These are phyloP conservation scores for Diaporthe citri DNA, from an alignment of 2,329 filamentous ascomycete species.

Conservation along the genomic window DNA sequence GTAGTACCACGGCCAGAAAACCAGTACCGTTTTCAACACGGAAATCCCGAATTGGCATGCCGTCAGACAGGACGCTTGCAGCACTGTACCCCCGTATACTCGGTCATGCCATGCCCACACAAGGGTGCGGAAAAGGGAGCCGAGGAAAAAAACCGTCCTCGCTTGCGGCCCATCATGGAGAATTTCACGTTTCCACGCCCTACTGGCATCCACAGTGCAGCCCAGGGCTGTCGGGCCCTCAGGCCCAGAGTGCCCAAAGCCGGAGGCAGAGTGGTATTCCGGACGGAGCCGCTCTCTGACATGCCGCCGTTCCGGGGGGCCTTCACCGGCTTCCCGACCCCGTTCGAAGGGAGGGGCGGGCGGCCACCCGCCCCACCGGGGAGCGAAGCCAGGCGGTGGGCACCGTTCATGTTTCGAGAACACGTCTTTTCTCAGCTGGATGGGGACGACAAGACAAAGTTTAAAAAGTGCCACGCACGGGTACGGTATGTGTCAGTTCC, in stretches of 20 bases:
- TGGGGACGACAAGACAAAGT: constrained; percentile 18
- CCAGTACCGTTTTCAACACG: constrained; percentile 24
- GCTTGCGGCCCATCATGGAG: constrained; percentile 30
- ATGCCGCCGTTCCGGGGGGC: constrained; percentile 31
- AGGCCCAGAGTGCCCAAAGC: constrained; percentile 22
- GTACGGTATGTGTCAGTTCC: constrained; percentile 32
- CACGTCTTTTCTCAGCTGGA: constrained; percentile 19
- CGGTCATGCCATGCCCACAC: constrained; percentile 27
- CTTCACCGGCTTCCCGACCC: constrained; percentile 35
- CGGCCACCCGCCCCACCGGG: constrained; percentile 23
- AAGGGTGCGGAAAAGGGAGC: constrained; percentile 30
- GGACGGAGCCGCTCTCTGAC: constrained; percentile 29
- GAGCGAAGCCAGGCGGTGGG: constrained; percentile 20
- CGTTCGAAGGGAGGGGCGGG: constrained; percentile 8
- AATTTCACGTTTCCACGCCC: constrained; percentile 29
- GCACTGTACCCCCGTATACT: constrained; percentile 33
- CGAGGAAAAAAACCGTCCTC: constrained; percentile 32
- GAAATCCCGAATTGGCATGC: constrained; percentile 33
- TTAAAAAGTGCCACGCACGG: neutral
- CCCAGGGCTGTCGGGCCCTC: constrained; percentile 24
- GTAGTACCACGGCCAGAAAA: neutral
- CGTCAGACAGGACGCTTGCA: constrained; percentile 10
- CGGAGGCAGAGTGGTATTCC: constrained; percentile 29
- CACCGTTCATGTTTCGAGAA: constrained; percentile 26
- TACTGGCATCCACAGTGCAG: constrained; percentile 30